Percentiles rank a stretch among this genome's conserved stretches.
These are phyloP conservation scores for Apiospora phragmitis DNA, from an alignment of 2,329 filamentous ascomycete genomes.

Conservation along the genomic window DNA sequence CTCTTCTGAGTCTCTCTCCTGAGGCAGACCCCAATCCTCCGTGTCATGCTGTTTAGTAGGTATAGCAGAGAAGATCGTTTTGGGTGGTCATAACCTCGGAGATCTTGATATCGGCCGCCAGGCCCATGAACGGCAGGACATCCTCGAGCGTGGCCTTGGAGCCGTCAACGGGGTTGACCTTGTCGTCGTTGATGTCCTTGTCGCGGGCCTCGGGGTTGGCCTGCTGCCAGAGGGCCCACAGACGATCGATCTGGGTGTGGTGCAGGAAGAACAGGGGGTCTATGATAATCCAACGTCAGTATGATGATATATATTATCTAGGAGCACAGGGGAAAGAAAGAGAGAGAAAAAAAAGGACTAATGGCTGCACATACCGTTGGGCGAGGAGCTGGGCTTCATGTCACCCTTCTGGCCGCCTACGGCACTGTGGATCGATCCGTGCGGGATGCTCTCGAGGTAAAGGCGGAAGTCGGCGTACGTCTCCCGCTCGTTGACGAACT, in stretches of 20 bases:
- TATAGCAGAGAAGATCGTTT: not conserved
- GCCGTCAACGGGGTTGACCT: not conserved
- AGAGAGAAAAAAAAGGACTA: too few species aligned
- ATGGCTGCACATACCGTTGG: too few species aligned
- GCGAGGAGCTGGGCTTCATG: constrained; percentile 6
- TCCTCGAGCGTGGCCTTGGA: not conserved
- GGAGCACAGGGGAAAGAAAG: too few species aligned
- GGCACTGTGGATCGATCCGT: not conserved
- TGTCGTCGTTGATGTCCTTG: not conserved
- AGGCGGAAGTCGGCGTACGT: constrained; percentile 5
- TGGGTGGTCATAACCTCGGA: not conserved
- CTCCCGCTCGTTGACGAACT: not conserved
- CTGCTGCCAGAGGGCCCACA: constrained; percentile 11
- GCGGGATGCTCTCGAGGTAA: not conserved
- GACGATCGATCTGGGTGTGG: constrained; percentile 8
- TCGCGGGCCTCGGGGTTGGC: not conserved
- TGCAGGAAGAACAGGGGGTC: constrained; percentile 13
- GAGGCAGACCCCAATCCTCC: too few species aligned
- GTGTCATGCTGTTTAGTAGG: not conserved
- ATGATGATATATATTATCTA: too few species aligned
- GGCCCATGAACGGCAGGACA: not conserved
- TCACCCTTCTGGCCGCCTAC: constrained; percentile 7
- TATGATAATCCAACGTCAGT: too few species aligned
- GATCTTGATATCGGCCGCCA: not conserved
- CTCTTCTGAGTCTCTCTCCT: too few species aligned